Base-by-base conservation (phyloP, 2,329 filamentous ascomycete genomes). In the Aureobasidium leucospermi region DNA sequence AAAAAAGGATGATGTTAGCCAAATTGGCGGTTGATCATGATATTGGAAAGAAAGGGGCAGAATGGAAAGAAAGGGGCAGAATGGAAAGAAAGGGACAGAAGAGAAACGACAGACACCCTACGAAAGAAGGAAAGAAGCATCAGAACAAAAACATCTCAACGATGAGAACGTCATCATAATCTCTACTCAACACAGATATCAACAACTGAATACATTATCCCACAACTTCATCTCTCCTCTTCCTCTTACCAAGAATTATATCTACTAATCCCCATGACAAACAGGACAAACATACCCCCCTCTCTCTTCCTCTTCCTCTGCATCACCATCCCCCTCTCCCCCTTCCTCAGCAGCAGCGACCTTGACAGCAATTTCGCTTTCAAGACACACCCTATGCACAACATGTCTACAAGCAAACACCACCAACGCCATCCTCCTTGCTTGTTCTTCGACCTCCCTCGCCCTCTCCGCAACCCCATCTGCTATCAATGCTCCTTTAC, bases 361-460 rank as follows among this genome's bases (percentile, higher is more conserved):
- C 15, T 31, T 23, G 23, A 23, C 42, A 38, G 41, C 42, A 19
- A 55, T 23, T 15, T 58, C 43, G 3, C n/a, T 15, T 63, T 93
- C 88, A 41, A 89, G 75, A 68, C 86, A 91, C 29, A 75, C 77
- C 69, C 85, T 79, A 73, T 89, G 86, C 66, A 87, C 88, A 16
- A 88, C 82, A 70, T 89, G 86, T 59, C 86, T 79, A 69, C 86
- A 89, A 23, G 85, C 86, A 66, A 89, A 74, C 51, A 89, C 81
- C 9, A 89, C 83, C 56, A 89, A 70, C 45, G 84, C 65, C 60
- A 71, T 48, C 61, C 63, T 66, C 56, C 61, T 65, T 16, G 59
- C 49, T 80, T 81, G 62, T 81, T 77, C 70, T 71, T 73, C 61
- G 65, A 74, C 39, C 62, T 67, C 38, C 69, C 71, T 64, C 71